These are phyloP conservation scores for Fusarium decemcellulare DNA, from an alignment of 2,329 filamentous ascomycete genomes.

Conservation along the genomic window DNA sequence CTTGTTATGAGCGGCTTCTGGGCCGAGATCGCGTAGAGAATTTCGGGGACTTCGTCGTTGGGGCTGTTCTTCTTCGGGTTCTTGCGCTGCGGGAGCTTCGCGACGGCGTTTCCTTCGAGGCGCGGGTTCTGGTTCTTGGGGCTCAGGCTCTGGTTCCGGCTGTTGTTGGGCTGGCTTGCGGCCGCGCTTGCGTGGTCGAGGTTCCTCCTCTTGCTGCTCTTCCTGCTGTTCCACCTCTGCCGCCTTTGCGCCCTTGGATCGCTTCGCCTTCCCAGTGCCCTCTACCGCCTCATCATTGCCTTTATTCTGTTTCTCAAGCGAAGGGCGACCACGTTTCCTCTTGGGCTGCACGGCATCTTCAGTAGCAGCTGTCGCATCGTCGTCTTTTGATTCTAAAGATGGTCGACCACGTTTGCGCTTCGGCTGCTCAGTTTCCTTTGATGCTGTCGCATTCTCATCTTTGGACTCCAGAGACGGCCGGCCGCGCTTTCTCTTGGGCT, in stretches of 20 bases:
- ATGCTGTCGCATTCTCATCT: slow-evolving; percentile 11
- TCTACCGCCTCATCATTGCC: slow-evolving; percentile 15
- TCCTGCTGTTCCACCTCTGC: slow-evolving; percentile 18
- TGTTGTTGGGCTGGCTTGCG: slow-evolving; percentile 24
- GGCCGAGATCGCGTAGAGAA: slow-evolving; percentile 31
- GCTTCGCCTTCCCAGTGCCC: slow-evolving; percentile 32
- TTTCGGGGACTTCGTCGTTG: slow-evolving; percentile 34
- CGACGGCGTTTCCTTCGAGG: slow-evolving; percentile 35
- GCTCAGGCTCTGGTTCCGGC: slow-evolving; percentile 18
- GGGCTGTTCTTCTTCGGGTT: slow-evolving; percentile 18
- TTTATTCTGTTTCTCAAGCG: slow-evolving; percentile 38
- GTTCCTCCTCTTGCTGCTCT: slow-evolving; percentile 26
- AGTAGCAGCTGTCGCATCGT: slow-evolving; percentile 9
- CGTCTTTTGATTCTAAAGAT: slow-evolving; percentile 35
- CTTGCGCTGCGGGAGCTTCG: slow-evolving; percentile 1
- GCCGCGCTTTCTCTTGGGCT: slow-evolving; percentile 47
- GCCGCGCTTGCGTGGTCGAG: slow-evolving; percentile 28
- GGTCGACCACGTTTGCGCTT: slow-evolving; percentile 49
- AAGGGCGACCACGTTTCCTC: slow-evolving; percentile 54
- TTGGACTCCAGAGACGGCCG: slow-evolving; percentile 43
- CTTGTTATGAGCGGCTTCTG: slow-evolving; percentile 34
- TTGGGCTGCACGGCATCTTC: slow-evolving; percentile 47
- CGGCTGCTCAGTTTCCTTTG: slow-evolving; percentile 29
- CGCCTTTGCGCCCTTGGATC: slow-evolving; percentile 28
- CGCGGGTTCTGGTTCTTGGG: slow-evolving; percentile 22